These are phyloP conservation scores for Hirschioporus abietinus DNA, from an alignment of 768 basidiomycete species.

Conservation along the genomic window DNA sequence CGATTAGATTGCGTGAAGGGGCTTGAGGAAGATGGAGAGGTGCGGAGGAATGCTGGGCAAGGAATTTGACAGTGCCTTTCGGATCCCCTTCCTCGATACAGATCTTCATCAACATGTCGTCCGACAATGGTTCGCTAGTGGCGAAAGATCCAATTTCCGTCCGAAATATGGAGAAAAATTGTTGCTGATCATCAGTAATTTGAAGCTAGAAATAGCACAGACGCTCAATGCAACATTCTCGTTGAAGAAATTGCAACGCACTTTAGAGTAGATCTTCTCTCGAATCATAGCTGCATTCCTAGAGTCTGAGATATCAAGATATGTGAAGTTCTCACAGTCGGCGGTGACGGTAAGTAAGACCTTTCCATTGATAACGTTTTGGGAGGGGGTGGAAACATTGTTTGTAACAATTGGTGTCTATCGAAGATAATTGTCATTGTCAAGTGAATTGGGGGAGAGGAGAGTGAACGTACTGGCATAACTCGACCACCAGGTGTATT, in stretches of 20 bases:
- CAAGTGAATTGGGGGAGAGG: not conserved
- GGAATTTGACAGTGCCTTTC: constrained; percentile 78
- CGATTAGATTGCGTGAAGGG: constrained; percentile 36
- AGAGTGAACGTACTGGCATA: not conserved
- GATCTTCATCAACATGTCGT: constrained; percentile 65
- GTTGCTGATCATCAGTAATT: constrained; percentile 80
- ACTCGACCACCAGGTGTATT: not conserved
- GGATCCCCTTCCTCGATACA: constrained; percentile 71
- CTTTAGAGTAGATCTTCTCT: constrained; percentile 78
- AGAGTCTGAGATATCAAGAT: constrained; percentile 67
- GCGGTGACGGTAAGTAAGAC: constrained; percentile 64
- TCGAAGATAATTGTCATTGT: constrained; percentile 8
- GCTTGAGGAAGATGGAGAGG: constrained; percentile 43
- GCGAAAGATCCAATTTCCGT: constrained; percentile 82
- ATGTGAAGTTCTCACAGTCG: constrained; percentile 70
- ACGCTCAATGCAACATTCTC: constrained; percentile 7
- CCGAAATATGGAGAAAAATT: constrained; percentile 73
- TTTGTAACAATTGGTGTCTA: constrained; percentile 38
- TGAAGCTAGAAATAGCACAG: constrained; percentile 45
- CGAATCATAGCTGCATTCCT: constrained; percentile 64
- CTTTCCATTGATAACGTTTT: constrained; percentile 18
- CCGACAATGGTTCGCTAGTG: constrained; percentile 64
- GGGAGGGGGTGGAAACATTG: constrained; percentile 28
- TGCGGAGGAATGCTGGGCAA: constrained; percentile 64
- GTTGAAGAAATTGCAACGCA: constrained; percentile 26